Evolutionary conservation across 495 filamentous ascomycete species (phyloP).

Genomic region (Hyaloscypha variabilis): DNA sequence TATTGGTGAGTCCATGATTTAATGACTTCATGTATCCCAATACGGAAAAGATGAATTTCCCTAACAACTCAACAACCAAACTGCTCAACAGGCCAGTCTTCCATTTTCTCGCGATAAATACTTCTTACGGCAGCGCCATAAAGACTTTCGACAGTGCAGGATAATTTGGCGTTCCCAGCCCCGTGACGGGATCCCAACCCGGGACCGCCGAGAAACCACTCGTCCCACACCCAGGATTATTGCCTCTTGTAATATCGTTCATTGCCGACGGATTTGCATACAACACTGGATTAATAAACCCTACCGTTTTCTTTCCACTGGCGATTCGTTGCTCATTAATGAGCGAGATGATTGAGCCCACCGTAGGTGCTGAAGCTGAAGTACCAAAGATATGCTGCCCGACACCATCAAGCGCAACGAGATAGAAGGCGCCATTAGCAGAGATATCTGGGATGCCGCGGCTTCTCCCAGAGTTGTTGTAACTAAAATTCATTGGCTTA

Average conservation of each 20-base stretch:
- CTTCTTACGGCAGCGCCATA: conserved; percentile 1
- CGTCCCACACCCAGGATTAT: conserved; percentile 45
- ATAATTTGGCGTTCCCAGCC: conserved; percentile 15
- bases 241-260: conserved; percentile 50
- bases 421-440: conserved; percentile 59
- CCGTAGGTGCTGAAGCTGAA: conserved; percentile 38
- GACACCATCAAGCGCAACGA: conserved; percentile 44
- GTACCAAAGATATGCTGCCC: conserved; percentile 50
- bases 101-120: too few species aligned
- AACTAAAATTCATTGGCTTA: neutral
- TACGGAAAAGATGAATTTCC: too few species aligned
- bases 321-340: conserved; percentile 53
- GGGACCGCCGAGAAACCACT: conserved; percentile 15
- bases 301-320: conserved; percentile 48
- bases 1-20: too few species aligned
- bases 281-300: conserved; percentile 54
- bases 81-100: too few species aligned
- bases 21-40: too few species aligned
- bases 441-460: conserved; percentile 67
- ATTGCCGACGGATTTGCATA: conserved; percentile 49
- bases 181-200: conserved; percentile 38
- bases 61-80: too few species aligned
- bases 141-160: neutral
- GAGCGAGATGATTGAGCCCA: conserved; percentile 52
- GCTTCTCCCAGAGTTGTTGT: conserved; percentile 36